These are phyloP conservation scores for Vinca minor DNA, from an alignment of 257 asterid species.

Conservation along the genomic window DNA sequence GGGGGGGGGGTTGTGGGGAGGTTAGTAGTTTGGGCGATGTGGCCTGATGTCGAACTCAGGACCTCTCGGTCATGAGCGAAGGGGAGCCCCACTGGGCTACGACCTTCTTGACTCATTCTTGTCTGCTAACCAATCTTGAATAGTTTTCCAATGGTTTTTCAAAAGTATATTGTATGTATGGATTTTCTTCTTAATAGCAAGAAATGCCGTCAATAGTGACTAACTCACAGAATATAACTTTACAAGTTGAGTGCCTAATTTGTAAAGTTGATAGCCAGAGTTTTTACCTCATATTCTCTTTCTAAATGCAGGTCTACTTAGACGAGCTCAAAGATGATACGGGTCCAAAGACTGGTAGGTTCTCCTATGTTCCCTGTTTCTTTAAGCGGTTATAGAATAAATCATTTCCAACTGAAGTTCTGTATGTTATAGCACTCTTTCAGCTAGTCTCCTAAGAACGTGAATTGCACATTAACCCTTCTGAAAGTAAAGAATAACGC, in stretches of 20 bases:
- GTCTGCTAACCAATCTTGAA: no score
- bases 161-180: neutral
- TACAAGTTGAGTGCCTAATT: neutral
- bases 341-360: conserved; percentile 50
- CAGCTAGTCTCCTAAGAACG: neutral
- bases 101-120: no score
- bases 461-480: neutral
- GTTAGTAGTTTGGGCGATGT: no score
- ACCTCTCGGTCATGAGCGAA: no score
- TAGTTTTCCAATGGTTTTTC: no score
- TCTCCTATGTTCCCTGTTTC: conserved; percentile 11
- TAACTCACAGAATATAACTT: neutral
- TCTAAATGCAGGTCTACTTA: conserved; percentile 46
- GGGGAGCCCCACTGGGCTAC: no score
- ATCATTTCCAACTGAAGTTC: neutral
- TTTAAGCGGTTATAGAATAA: neutral
- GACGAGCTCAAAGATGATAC: conserved; percentile 54
- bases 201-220: neutral
- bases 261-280: neutral
- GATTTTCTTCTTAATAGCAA: neutral
- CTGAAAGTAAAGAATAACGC: neutral
- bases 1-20: no score
- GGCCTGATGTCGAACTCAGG: no score
- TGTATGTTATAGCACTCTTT: neutral
- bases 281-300: neutral